A percentile compares a stretch with the other conserved stretches of the same genome.
Conservation (phyloP, 768 basidiomycete species). For the Termitomyces sp. region DNA sequence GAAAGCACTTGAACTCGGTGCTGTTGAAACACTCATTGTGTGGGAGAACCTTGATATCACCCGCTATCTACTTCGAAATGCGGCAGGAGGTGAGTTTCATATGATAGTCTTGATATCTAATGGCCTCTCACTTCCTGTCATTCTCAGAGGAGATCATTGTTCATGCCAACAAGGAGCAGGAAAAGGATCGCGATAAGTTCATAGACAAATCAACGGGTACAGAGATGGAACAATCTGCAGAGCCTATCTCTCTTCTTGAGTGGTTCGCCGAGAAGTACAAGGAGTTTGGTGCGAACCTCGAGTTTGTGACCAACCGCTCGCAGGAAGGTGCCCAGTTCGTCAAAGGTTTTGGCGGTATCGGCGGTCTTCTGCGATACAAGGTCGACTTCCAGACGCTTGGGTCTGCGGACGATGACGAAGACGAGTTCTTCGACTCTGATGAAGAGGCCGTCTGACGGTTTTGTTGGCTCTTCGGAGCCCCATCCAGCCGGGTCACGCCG, state of each 20-base stretch:
- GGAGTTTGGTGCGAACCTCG: conserved; percentile 93
- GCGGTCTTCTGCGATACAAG: conserved; percentile 94
- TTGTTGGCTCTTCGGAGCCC: conserved; percentile 86
- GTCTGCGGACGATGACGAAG: conserved; percentile 75
- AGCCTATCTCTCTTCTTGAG: conserved; percentile 87
- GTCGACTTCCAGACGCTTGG: conserved; percentile 89
- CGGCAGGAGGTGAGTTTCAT: conserved; percentile 68
- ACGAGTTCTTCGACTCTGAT: conserved; percentile 81
- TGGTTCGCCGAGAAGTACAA: conserved; percentile 99
- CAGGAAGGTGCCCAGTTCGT: conserved; percentile 98
- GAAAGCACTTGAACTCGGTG: conserved; percentile 93
- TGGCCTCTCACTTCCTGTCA: background rate
- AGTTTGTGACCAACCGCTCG: conserved; percentile 94
- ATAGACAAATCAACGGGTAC: conserved; percentile 89
- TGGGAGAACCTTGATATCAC: conserved; percentile 97
- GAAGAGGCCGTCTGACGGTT: conserved; percentile 79
- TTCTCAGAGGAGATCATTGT: conserved; percentile 76
- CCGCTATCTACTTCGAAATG: conserved; percentile 86
- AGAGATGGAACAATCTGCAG: conserved; percentile 89
- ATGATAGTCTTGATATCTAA: background rate
- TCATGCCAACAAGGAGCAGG: conserved; percentile 76
- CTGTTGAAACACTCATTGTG: conserved; percentile 95
- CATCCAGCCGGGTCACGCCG: conserved; percentile 59
- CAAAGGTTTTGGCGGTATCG: conserved; percentile 98
- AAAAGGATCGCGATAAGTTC: conserved; percentile 94